Base-by-base conservation (phyloP, 2,329 filamentous ascomycete genomes). In the Colletotrichum sp. region DNA sequence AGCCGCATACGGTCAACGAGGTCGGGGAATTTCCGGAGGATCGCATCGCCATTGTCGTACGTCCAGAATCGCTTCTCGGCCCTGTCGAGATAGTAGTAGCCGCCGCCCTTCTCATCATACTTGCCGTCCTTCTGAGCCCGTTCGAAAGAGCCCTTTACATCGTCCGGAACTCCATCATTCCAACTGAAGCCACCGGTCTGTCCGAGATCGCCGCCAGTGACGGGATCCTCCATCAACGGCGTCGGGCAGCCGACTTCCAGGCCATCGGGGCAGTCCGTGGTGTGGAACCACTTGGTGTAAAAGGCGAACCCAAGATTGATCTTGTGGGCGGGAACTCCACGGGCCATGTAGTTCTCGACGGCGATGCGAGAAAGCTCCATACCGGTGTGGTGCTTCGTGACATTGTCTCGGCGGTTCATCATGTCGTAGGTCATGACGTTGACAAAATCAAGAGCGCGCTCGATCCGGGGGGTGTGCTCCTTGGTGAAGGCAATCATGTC, bases 371-470 rank as follows among this genome's bases (percentile, higher is more conserved):
- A 92, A 12, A 86, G 88, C 16, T 85, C 80, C 8, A 95, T 86
- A n/a, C 91, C 91, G 59, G 89, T 92, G 81, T 94, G 93, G 82
- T 95, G 93, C 39, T 85, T 88, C 5, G 93, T 94, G 12, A 86
- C 81, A 59, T 84, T 91, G 84, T 95, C 91, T 39, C 94, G 91
- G 39, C 93, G 90, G 85, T 94, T 94, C 88, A 93, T 92, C 71
- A 94, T 84, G 79, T 95, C 93, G 82, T 95, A 95, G 2, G 90
- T 89, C 93, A 95, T 90, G 80, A 89, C 85, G 79, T 95, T 95
- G 81, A 95, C 86, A 78, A 93, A 93, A 80, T 95, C 92, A 18
- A 95, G 88, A 2, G 88, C 86, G 6, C 85, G 80, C 79, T 87
- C 88, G 80, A 95, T 93, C 72, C 87, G 84, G 1, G 92, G 91